Percentiles rank a stretch among this genome's conserved stretches.
These are phyloP conservation scores for Holtermannia corniformis DNA, from an alignment of 768 basidiomycete species.

Conservation along the genomic window DNA sequence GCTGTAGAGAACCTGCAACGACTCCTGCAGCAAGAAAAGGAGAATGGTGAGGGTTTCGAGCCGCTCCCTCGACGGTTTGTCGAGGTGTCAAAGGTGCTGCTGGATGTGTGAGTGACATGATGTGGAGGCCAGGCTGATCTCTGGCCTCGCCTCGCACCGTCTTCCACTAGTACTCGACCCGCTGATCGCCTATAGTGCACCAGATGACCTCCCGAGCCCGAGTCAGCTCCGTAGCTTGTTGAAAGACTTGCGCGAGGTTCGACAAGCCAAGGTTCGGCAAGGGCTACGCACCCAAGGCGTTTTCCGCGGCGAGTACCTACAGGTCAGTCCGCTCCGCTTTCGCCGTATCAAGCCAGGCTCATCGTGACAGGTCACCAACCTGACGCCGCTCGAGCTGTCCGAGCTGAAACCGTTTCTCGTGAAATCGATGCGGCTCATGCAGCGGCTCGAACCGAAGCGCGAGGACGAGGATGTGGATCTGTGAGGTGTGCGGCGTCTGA, in stretches of 20 bases:
- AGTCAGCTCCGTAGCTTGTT: slow-evolving; percentile 75
- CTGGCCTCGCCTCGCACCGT: neutral
- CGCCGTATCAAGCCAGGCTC: too few relatives aligned
- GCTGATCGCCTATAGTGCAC: slow-evolving; percentile 51
- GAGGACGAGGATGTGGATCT: slow-evolving; percentile 22
- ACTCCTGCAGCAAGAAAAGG: slow-evolving; percentile 63
- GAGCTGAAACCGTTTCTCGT: slow-evolving; percentile 38
- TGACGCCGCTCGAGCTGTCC: slow-evolving; percentile 37
- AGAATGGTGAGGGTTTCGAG: slow-evolving; percentile 57
- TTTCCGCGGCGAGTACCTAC: slow-evolving; percentile 31
- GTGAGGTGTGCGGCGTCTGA: too few relatives aligned
- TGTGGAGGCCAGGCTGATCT: neutral
- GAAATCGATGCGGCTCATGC: slow-evolving; percentile 39
- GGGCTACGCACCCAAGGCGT: slow-evolving; percentile 54
- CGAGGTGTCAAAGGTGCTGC: slow-evolving; percentile 78
- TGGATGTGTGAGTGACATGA: slow-evolving; percentile 68
- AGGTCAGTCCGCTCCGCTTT: slow-evolving; percentile 12
- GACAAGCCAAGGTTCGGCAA: slow-evolving; percentile 85
- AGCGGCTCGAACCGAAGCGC: slow-evolving; percentile 22
- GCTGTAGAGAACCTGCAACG: slow-evolving; percentile 68
- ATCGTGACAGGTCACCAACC: slow-evolving; percentile 27
- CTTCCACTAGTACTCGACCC: slow-evolving; percentile 1
- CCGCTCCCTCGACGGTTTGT: slow-evolving; percentile 76
- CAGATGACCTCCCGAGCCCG: slow-evolving; percentile 77
- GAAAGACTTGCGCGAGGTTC: slow-evolving; percentile 89